Base-by-base conservation (phyloP, 164 flowering plant species). In the Akebia trifoliata region DNA sequence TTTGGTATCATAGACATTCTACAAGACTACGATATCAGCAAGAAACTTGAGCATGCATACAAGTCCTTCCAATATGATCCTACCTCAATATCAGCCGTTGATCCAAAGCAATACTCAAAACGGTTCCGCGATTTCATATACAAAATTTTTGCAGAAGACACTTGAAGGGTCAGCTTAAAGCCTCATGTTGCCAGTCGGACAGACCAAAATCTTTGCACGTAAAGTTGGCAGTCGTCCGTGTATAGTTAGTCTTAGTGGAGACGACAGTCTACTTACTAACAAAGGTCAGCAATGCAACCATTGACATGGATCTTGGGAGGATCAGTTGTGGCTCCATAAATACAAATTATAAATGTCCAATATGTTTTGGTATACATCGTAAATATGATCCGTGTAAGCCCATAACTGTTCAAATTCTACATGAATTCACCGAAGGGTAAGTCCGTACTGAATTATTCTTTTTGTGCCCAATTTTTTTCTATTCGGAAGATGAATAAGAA, bases 31-130 rank as follows among this genome's bases (percentile, higher is more conserved):
- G n/a, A n/a, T n/a, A n/a, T n/a, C n/a, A n/a, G n/a, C n/a, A 86
- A 87, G 75, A 87, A 87, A 73, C 80, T 87, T 3, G 95, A 87
- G 63, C 91, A 85, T 69, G 91, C 86, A 2, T 87, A 87, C 78
- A 87, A 87, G 58, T 81, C 95, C 6, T 59, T 85, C 32, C 95
- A 87, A 38, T 80, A 76, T 42, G 91, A 85, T 45, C 80, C 95
- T 11, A 77, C 87, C 28, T 85, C 89, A 24, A 87, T 87, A 66
- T 85, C 95, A 25, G 85, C 91, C 0, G 95, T 85, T 22, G 91
- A 87, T 65, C 95, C 95, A 5, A 85, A 66, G 67, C 89, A 76
- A 38, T 87, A 87, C 49, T 79, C 91, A 0, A 83, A 63, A 63
- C 84, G 91, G 18, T 87, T 87, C 58, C 79, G 89, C 4, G 89